phyloP scores from a whole-genome alignment of 257 asterid genomes.

The Schizonepeta tenuifolia region DNA sequence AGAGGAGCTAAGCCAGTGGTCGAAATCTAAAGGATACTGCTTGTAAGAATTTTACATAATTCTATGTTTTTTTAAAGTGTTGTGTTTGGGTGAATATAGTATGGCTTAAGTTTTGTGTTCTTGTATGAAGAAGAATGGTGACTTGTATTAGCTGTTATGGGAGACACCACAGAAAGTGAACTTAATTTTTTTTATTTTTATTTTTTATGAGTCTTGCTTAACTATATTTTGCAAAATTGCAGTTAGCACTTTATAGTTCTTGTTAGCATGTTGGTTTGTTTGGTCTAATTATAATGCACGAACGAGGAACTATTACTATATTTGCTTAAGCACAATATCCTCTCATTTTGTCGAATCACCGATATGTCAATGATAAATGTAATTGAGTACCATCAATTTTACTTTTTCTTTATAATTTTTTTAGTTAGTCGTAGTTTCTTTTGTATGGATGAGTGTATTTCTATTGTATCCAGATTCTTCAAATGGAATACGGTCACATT shows the following conservation, averaged over 20 bases:
- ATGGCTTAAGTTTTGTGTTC: background rate
- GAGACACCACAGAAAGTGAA: background rate
- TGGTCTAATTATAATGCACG: background rate
- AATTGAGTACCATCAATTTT: background rate
- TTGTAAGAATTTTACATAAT: constrained; percentile 44
- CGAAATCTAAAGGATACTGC: constrained; percentile 78
- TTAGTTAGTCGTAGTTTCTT: too few relatives aligned
- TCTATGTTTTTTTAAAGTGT: background rate
- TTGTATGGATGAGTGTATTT: background rate
- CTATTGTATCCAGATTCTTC: background rate
- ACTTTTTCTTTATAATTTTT: too few relatives aligned
- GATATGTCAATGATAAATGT: too few relatives aligned
- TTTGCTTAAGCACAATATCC: background rate
- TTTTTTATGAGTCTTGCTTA: constrained; percentile 5
- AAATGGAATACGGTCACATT: background rate
- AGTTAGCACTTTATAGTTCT: background rate
- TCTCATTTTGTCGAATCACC: background rate
- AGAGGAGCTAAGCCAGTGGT: constrained; percentile 63
- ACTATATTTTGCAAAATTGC: background rate
- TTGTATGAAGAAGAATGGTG: too few relatives aligned
- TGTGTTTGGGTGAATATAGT: background rate
- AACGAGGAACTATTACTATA: background rate
- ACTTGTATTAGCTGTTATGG: too few relatives aligned
- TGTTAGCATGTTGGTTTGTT: background rate
- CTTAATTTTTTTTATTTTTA: too few relatives aligned